Conservation (phyloP, 1,284 basidiomycete species). For the Wolfiporia cocos region DNA sequence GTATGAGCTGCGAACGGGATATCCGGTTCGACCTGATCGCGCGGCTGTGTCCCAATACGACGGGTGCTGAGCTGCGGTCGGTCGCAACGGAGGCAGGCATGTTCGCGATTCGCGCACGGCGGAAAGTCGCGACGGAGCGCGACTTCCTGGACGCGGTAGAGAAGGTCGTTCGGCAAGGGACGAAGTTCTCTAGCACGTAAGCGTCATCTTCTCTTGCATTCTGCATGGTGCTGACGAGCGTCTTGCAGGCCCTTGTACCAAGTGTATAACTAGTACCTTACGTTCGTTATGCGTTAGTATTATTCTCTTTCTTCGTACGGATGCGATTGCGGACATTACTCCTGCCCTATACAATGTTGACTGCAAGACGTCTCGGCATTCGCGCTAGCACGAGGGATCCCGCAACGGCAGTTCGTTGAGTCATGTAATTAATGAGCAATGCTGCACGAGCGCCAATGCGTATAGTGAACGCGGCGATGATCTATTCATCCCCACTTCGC, state of each 20-base stretch:
- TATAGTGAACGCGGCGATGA: too few species aligned
- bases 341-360: too few species aligned
- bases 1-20: slow-evolving; percentile 96
- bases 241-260: slow-evolving; percentile 33
- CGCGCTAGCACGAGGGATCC: too few species aligned
- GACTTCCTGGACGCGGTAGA: slow-evolving; percentile 98
- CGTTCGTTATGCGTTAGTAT: slow-evolving; percentile 6
- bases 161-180: slow-evolving; percentile 96
- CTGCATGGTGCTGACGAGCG: neutral
- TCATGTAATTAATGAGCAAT: too few species aligned
- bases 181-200: slow-evolving; percentile 91
- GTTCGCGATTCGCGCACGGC: slow-evolving; percentile 96
- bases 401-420: too few species aligned
- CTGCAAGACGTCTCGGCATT: too few species aligned
- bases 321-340: neutral
- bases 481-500: too few species aligned
- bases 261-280: slow-evolving; percentile 28
- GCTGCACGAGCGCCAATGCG: too few species aligned
- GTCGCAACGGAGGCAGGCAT: slow-evolving; percentile 99
- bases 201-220: slow-evolving; percentile 23
- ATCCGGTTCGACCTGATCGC: slow-evolving; percentile 99
- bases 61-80: slow-evolving; percentile 93
- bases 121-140: slow-evolving; percentile 96
- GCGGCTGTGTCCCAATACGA: slow-evolving; percentile 95
- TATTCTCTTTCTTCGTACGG: neutral